Evolutionary conservation across 345 rosid genomes (phyloP), one percentile per base, ranked within the genome.

Genomic region (Toxicodendron radicans): DNA sequence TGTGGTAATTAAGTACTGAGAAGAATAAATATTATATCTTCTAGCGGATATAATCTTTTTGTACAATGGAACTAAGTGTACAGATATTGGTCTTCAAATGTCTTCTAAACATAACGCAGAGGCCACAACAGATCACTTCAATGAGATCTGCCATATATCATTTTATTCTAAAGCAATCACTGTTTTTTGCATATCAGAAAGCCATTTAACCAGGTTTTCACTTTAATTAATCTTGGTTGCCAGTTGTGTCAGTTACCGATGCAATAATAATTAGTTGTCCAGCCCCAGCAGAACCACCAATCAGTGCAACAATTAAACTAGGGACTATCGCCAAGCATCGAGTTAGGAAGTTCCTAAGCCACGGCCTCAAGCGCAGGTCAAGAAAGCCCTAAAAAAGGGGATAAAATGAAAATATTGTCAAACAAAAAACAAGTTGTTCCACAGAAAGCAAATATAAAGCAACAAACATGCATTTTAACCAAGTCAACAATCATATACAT

Each of bases 231-330:
- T 21, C 46, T 53, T 9, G 58, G 17, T 51, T 66, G 21, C 21
- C 12, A 64, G 5, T 20, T 33, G 23, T 58, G 20, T 43, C 38
- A 68, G 32, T 58, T 62, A 92, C 98, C 85, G 97, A 95, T 59
- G 97, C 97, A 80, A 95, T 91, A 69, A 95, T 95, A 78, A 95
- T 95, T 30, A 95, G 83, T 83, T 82, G 58, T 80, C 99, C 97
- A 3, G 98, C 99, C 30, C 96, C 98, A 63, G 96, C 73, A 76
- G 99, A 93, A 64, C 97, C 99, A 46, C 98, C 97, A 18, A 91
- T 87, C 76, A 95, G 16, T 16, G 98, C 92, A 68, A 91, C 99
- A 69, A 93, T 89, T 71, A 95, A 79, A 84, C 99, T 93, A 14
- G 98, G 99, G 71, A 93, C 87, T 65, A 95, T 93, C 18, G 99